Percentiles rank a stretch among this genome's conserved stretches.
These are phyloP conservation scores for Phytophthora europaea DNA, from an alignment of 352 stramenopile genomes.

Conservation along the genomic window DNA sequence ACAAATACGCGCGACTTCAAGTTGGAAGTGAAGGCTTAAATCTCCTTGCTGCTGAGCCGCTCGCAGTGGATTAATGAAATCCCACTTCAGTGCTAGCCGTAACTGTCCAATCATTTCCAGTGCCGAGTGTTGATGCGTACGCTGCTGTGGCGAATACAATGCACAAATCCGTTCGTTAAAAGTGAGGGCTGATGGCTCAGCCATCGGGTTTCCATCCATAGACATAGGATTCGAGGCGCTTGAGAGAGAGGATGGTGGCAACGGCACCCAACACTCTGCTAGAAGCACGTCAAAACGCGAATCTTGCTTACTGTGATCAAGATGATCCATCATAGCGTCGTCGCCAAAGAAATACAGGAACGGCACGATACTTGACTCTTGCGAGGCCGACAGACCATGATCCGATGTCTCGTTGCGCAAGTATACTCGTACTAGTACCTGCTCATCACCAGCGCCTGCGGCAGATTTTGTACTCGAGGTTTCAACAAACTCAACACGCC, in stretches of 20 bases:
- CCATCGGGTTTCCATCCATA: conserved; percentile 40
- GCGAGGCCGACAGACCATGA: conserved; percentile 75
- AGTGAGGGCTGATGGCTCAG: conserved; percentile 38
- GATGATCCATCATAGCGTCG: conserved; percentile 87
- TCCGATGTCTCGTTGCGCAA: conserved; percentile 79
- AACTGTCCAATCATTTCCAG: conserved; percentile 82
- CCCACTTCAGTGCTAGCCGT: conserved; percentile 82
- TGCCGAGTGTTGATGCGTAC: conserved; percentile 41
- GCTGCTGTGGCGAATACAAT: conserved; percentile 63
- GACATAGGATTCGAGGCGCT: conserved; percentile 32
- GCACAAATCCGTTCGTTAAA: conserved; percentile 78
- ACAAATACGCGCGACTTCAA: conserved; percentile 80
- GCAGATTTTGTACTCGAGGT: conserved; percentile 37
- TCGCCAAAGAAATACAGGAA: conserved; percentile 92
- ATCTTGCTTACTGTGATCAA: conserved; percentile 89
- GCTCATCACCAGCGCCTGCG: conserved; percentile 32
- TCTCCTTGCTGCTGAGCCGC: conserved; percentile 56
- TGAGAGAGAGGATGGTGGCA: conserved; percentile 54
- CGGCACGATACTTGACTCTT: conserved; percentile 87
- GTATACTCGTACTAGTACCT: conserved; percentile 82
- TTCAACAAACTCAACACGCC: conserved; percentile 83
- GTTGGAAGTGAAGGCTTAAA: conserved; percentile 71
- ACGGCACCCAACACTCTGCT: conserved; percentile 82
- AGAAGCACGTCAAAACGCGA: conserved; percentile 81
- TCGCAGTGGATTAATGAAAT: conserved; percentile 67